phyloP scores from a whole-genome alignment of 2,329 filamentous ascomycete genomes.

The Pseudopithomyces chartarum region DNA sequence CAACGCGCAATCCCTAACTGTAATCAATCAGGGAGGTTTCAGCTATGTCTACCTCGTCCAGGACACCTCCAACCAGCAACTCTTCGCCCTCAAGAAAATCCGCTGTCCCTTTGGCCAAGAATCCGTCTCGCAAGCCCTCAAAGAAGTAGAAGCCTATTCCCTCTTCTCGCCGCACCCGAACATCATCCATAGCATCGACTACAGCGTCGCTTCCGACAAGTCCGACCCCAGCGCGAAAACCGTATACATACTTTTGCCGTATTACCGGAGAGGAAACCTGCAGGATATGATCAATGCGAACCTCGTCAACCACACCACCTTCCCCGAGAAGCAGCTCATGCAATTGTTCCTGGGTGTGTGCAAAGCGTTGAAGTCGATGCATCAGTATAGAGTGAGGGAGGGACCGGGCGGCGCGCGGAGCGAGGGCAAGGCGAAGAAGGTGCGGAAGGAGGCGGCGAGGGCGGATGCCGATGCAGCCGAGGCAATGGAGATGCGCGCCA shows the following conservation, averaged over 20 bases:
- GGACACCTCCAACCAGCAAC: constrained; percentile 79
- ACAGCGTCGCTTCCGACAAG: constrained; percentile 76
- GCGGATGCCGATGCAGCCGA: constrained; percentile 52
- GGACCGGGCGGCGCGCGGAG: constrained; percentile 57
- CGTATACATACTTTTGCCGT: constrained; percentile 94
- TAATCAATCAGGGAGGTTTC: constrained; percentile 76
- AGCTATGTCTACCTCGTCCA: constrained; percentile 99
- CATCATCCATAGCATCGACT: constrained; percentile 86
- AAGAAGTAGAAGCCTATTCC: constrained; percentile 95
- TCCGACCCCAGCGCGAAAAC: constrained; percentile 77
- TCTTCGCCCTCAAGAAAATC: constrained; percentile 98
- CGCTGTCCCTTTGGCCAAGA: constrained; percentile 97
- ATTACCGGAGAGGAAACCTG: constrained; percentile 92
- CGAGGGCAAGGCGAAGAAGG: constrained; percentile 59
- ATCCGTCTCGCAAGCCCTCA: constrained; percentile 91
- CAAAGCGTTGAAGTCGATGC: constrained; percentile 85
- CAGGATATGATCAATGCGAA: constrained; percentile 99
- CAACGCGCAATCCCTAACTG: neutral
- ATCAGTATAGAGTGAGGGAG: constrained; percentile 74
- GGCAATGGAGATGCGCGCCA: constrained; percentile 49
- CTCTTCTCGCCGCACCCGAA: constrained; percentile 82
- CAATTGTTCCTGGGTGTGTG: constrained; percentile 90
- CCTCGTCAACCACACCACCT: constrained; percentile 88
- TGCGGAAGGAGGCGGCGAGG: constrained; percentile 60
- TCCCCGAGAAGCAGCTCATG: constrained; percentile 89